Conservation (phyloP, 2,329 filamentous ascomycete species). For the Colletotrichum somersetense region DNA sequence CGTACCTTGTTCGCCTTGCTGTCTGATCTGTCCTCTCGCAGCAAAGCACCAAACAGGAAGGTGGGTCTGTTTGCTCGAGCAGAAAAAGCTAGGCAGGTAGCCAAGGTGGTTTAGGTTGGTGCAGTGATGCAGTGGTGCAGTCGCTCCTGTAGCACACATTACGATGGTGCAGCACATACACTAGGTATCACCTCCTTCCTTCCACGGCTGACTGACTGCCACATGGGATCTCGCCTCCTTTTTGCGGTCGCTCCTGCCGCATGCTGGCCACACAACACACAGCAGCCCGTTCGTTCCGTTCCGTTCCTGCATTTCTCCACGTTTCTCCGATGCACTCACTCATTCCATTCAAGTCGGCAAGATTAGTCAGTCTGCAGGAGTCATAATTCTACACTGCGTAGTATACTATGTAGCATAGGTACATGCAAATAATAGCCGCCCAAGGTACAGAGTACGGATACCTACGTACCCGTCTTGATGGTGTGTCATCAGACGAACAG, state of each 20-base stretch:
- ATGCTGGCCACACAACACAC: not conserved
- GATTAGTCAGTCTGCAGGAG: not conserved
- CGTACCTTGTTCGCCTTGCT: too few species aligned
- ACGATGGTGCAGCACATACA: not conserved
- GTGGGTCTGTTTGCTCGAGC: not conserved
- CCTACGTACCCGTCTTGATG: not conserved
- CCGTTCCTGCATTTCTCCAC: conserved; percentile 28
- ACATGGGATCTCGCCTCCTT: not conserved
- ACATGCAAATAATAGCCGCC: too few species aligned
- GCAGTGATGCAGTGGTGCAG: too few species aligned
- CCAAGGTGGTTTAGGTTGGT: too few species aligned
- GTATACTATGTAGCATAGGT: not conserved
- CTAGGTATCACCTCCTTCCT: not conserved
- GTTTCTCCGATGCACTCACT: not conserved
- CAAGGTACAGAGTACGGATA: not conserved
- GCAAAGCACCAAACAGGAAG: conserved; percentile 2
- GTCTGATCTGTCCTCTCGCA: not conserved
- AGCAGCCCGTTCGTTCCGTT: conserved; percentile 8
- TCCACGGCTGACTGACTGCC: not conserved
- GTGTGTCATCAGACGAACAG: conserved; percentile 1
- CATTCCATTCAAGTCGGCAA: not conserved
- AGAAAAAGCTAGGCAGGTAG: conserved; percentile 7
- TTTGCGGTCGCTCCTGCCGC: not conserved
- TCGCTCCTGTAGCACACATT: too few species aligned
- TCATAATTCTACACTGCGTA: too few species aligned